Conservation (phyloP, 768 basidiomycete genomes). For the Mycena filopes region DNA sequence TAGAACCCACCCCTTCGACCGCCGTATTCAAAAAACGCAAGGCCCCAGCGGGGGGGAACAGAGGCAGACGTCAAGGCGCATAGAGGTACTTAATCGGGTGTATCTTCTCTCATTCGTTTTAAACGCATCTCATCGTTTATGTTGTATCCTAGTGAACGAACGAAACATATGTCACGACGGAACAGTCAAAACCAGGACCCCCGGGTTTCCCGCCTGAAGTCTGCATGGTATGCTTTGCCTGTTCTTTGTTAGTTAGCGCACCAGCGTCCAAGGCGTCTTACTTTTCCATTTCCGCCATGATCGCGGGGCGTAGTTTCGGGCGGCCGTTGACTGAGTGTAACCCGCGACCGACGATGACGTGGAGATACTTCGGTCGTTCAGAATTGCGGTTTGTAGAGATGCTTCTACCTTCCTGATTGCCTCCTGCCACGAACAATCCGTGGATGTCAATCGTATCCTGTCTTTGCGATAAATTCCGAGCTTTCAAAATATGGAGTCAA, state of each 20-base stretch:
- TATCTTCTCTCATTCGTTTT: background rate
- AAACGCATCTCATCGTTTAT: constrained; percentile 5
- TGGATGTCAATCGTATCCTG: constrained; percentile 59
- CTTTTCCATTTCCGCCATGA: constrained; percentile 81
- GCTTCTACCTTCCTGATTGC: constrained; percentile 57
- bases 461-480: constrained; percentile 50
- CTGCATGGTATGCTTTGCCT: constrained; percentile 76
- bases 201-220: constrained; percentile 79
- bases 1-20: constrained; percentile 11
- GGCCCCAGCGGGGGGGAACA: constrained; percentile 35
- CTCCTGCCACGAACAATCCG: constrained; percentile 57
- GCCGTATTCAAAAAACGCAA: constrained; percentile 48
- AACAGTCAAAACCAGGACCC: constrained; percentile 69
- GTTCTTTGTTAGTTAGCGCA: constrained; percentile 3
- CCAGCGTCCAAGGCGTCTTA: constrained; percentile 37
- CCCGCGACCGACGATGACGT: constrained; percentile 78
- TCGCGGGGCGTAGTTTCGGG: constrained; percentile 85
- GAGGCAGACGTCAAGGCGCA: constrained; percentile 32
- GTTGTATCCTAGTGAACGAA: background rate
- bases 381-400: constrained; percentile 52
- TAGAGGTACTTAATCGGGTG: constrained; percentile 6
- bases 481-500: constrained; percentile 37
- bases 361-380: constrained; percentile 46
- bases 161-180: constrained; percentile 16
- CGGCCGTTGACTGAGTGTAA: constrained; percentile 76